Conservation (phyloP, 2,329 filamentous ascomycete species). For the Fusarium metavorans region DNA sequence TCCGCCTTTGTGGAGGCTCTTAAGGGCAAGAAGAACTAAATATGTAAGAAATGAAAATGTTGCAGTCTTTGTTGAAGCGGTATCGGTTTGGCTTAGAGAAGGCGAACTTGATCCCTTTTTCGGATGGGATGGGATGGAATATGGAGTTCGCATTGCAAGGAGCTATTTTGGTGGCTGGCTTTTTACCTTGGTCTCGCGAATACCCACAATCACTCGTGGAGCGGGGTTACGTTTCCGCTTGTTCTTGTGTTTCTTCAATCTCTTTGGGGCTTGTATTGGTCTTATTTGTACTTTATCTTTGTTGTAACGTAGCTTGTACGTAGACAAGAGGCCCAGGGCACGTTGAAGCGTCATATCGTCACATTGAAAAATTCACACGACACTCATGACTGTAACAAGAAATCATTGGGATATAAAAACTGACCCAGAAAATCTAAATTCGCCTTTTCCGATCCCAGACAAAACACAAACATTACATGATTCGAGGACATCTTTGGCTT, state of each 20-base stretch:
- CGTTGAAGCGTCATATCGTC: background rate
- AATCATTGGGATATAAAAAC: conserved; percentile 31
- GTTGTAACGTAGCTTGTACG: conserved; percentile 14
- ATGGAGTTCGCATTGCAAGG: conserved; percentile 41
- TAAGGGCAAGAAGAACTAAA: conserved; percentile 55
- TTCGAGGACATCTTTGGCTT: conserved; percentile 18
- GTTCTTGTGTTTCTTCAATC: background rate
- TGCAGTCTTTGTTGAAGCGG: background rate
- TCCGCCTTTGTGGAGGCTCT: conserved; percentile 81
- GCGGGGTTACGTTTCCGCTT: conserved; percentile 3
- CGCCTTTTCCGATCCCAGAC: conserved; percentile 45
- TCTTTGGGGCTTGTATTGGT: background rate
- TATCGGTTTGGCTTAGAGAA: conserved; percentile 1
- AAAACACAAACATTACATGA: conserved; percentile 40
- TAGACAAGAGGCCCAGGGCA: conserved; percentile 22
- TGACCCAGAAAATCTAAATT: conserved; percentile 40
- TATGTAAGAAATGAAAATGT: background rate
- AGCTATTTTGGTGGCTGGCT: conserved; percentile 31
- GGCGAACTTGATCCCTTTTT: conserved; percentile 1
- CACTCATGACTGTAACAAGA: background rate
- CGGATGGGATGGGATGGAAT: background rate
- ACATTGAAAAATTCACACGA: background rate
- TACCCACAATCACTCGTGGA: conserved; percentile 28
- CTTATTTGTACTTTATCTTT: background rate
- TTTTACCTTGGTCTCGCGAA: conserved; percentile 20